A percentile compares a stretch with the other conserved stretches of the same genome.
These are phyloP conservation scores for Saturnispora galanensis DNA, from an alignment of 805 yeast species.

Conservation along the genomic window DNA sequence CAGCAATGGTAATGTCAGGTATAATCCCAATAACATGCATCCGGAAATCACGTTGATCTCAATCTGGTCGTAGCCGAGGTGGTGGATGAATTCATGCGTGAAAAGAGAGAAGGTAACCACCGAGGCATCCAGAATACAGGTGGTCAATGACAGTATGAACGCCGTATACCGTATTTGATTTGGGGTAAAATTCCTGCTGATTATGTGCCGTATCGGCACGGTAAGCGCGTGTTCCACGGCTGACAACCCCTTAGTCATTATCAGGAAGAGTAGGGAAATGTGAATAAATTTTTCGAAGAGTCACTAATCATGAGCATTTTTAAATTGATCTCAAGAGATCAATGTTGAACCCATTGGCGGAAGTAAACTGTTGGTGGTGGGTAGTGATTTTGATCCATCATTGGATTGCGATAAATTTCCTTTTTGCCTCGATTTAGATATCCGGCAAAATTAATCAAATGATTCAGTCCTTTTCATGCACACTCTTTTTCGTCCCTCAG, in stretches of 20 bases:
- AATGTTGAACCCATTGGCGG: too few relatives aligned
- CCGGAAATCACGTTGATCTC: slow-evolving; percentile 64
- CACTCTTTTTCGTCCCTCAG: too few relatives aligned
- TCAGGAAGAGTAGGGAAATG: background rate
- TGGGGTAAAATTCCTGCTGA: slow-evolving; percentile 34
- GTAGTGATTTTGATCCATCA: too few relatives aligned
- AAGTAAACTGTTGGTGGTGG: too few relatives aligned
- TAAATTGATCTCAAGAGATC: too few relatives aligned
- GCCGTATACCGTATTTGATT: slow-evolving; percentile 38
- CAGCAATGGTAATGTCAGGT: slow-evolving; percentile 68
- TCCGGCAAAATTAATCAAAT: too few relatives aligned
- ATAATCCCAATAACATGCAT: slow-evolving; percentile 69
- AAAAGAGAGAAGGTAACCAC: slow-evolving; percentile 75
- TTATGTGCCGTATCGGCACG: slow-evolving; percentile 32
- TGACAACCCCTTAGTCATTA: slow-evolving; percentile 18
- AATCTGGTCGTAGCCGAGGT: slow-evolving; percentile 54
- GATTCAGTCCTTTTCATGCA: too few relatives aligned
- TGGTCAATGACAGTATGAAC: slow-evolving; percentile 44
- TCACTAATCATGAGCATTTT: background rate
- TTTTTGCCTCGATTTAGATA: too few relatives aligned
- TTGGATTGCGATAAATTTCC: too few relatives aligned
- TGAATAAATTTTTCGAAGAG: background rate
- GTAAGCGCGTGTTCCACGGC: slow-evolving; percentile 33
- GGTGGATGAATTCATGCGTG: slow-evolving; percentile 53
- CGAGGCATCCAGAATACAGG: slow-evolving; percentile 75